A percentile compares a stretch with the other conserved stretches of the same genome.
Evolutionary conservation across 805 yeast genomes (phyloP).

Genomic region (Komagataella kurtzmanii): DNA sequence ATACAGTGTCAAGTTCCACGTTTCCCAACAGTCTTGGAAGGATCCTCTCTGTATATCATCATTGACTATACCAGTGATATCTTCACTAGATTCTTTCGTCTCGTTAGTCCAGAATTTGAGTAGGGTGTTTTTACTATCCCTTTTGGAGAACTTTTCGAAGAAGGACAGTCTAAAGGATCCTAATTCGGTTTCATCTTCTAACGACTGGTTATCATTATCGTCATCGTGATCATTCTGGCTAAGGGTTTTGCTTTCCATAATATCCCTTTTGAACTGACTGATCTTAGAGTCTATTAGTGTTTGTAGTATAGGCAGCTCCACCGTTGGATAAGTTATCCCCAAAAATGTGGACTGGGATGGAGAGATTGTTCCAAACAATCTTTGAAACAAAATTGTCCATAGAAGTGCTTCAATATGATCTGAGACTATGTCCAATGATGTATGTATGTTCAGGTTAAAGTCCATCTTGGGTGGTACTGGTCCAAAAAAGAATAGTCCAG

Average conservation of each 20-base stretch:
- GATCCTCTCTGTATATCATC: slow-evolving; percentile 4
- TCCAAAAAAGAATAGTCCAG: not conserved
- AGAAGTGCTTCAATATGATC: slow-evolving; percentile 49
- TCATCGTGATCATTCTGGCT: not conserved
- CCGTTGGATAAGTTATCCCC: slow-evolving; percentile 45
- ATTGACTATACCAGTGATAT: not conserved
- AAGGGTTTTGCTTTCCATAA: slow-evolving; percentile 3
- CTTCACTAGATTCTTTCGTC: slow-evolving; percentile 10
- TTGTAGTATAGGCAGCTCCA: slow-evolving; percentile 35
- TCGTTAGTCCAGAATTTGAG: not conserved
- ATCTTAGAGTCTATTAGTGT: slow-evolving; percentile 21
- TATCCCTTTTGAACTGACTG: slow-evolving; percentile 9
- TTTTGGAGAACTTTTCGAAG: not conserved
- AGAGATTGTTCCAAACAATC: slow-evolving; percentile 51
- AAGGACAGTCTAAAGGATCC: not conserved
- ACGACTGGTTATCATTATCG: not conserved
- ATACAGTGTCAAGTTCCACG: slow-evolving; percentile 45
- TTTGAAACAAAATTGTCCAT: slow-evolving; percentile 54
- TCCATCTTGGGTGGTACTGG: slow-evolving; percentile 21
- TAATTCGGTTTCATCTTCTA: not conserved
- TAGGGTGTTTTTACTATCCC: not conserved
- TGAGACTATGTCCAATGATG: slow-evolving; percentile 38
- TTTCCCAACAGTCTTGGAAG: slow-evolving; percentile 52
- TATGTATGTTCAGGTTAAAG: slow-evolving; percentile 29
- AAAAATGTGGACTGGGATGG: slow-evolving; percentile 44